Conservation (phyloP, 805 yeast species). For the Spathaspora passalidarum region DNA sequence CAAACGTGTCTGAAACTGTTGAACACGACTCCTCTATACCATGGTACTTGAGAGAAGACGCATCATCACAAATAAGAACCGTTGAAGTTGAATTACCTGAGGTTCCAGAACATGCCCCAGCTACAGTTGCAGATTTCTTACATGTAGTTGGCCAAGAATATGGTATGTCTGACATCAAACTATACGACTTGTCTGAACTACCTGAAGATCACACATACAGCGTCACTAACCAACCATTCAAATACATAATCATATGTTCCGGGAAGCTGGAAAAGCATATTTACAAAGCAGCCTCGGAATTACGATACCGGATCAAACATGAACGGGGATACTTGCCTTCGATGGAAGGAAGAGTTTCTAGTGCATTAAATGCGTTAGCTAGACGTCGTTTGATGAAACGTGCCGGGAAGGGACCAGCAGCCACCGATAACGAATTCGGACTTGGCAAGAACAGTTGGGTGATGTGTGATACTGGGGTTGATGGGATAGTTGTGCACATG, state of each 20-base stretch:
- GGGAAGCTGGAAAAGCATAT: slow-evolving; percentile 79
- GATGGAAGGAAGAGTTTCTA: slow-evolving; percentile 70
- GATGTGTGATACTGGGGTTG: slow-evolving; percentile 64
- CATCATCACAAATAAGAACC: slow-evolving; percentile 27
- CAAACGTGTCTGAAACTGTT: neutral
- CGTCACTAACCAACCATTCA: slow-evolving; percentile 22
- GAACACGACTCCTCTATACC: slow-evolving; percentile 32
- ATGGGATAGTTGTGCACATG: slow-evolving; percentile 67
- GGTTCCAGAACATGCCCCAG: slow-evolving; percentile 61
- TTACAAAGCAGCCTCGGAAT: slow-evolving; percentile 61
- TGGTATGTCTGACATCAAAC: slow-evolving; percentile 59
- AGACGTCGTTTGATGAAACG: slow-evolving; percentile 44
- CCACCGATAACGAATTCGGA: slow-evolving; percentile 57
- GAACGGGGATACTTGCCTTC: slow-evolving; percentile 36
- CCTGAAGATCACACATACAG: slow-evolving; percentile 28
- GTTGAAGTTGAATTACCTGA: slow-evolving; percentile 42
- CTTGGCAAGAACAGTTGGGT: slow-evolving; percentile 73
- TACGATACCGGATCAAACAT: slow-evolving; percentile 58
- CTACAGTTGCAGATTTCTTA: slow-evolving; percentile 42
- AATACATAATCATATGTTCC: slow-evolving; percentile 54
- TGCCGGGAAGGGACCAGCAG: slow-evolving; percentile 51
- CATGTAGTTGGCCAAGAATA: slow-evolving; percentile 52
- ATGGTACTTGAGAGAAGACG: slow-evolving; percentile 58
- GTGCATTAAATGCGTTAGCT: slow-evolving; percentile 42
- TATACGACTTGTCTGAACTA: slow-evolving; percentile 61